Percentiles rank a stretch among this genome's conserved stretches.
These are phyloP conservation scores for Naegleria fowleri DNA, from an alignment of 208 protist species.

Conservation along the genomic window DNA sequence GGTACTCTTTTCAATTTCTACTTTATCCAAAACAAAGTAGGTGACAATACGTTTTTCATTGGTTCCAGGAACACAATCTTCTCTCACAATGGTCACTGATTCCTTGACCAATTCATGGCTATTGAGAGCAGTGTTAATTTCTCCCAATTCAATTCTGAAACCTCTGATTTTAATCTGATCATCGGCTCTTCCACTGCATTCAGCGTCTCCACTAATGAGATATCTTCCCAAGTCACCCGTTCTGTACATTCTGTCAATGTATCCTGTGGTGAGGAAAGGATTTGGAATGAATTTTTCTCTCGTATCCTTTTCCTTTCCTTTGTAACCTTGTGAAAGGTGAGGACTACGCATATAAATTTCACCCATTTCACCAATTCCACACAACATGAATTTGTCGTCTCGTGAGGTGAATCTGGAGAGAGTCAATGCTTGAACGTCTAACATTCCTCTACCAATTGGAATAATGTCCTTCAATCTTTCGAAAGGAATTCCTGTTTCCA, in stretches of 20 bases:
- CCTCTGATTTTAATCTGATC: conserved; percentile 59
- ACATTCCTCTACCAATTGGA: conserved; percentile 48
- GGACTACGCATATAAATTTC: conserved; percentile 48
- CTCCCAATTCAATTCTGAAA: conserved; percentile 59
- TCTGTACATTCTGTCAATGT: conserved; percentile 39
- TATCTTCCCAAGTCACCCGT: conserved; percentile 52
- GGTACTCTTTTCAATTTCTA: not conserved
- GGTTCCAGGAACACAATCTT: conserved; percentile 31
- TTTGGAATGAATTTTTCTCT: conserved; percentile 48
- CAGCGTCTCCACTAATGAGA: conserved; percentile 36
- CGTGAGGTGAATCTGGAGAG: not conserved
- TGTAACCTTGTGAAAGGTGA: conserved; percentile 49
- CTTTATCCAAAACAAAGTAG: conserved; percentile 36
- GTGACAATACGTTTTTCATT: conserved; percentile 43
- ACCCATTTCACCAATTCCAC: conserved; percentile 49
- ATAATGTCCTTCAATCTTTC: conserved; percentile 48
- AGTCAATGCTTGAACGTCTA: conserved; percentile 47
- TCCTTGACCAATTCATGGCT: conserved; percentile 50
- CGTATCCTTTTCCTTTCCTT: conserved; percentile 44
- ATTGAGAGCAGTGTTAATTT: conserved; percentile 51
- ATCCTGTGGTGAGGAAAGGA: conserved; percentile 35
- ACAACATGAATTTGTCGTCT: conserved; percentile 23
- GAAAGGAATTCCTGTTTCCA: conserved; percentile 33
- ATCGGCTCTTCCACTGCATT: conserved; percentile 49
- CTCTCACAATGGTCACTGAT: conserved; percentile 48